These are phyloP conservation scores for Basidiobolus heterosporus DNA, from an alignment of 371 early-diverging fungal species.

Conservation along the genomic window DNA sequence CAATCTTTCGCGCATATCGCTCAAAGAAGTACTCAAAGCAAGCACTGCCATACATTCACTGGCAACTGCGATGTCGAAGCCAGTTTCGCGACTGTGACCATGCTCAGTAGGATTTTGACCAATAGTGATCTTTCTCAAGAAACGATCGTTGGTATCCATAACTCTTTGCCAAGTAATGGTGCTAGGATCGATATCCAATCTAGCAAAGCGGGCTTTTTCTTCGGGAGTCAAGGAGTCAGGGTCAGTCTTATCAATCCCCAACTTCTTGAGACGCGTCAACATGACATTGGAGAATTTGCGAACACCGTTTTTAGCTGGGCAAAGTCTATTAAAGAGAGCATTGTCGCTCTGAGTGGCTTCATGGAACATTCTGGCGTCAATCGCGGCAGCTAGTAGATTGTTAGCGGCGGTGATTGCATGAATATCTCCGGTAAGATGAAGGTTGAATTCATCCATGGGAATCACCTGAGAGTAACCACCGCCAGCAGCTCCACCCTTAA, in stretches of 20 bases:
- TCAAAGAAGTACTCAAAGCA: slow-evolving; percentile 70
- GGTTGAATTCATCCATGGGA: slow-evolving; percentile 97
- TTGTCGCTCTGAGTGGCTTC: slow-evolving; percentile 78
- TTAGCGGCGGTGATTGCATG: slow-evolving; percentile 94
- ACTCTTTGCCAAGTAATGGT: slow-evolving; percentile 93
- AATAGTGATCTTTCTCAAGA: slow-evolving; percentile 74
- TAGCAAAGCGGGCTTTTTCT: slow-evolving; percentile 59
- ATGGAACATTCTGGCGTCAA: slow-evolving; percentile 94
- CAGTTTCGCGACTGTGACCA: slow-evolving; percentile 71
- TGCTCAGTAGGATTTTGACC: slow-evolving; percentile 77
- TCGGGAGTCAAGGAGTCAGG: slow-evolving; percentile 64
- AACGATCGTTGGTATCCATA: slow-evolving; percentile 88
- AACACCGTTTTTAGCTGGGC: slow-evolving; percentile 71
- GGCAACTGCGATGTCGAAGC: slow-evolving; percentile 93
- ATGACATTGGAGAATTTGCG: slow-evolving; percentile 68
- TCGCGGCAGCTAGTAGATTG: slow-evolving; percentile 89
- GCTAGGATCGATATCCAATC: slow-evolving; percentile 79
- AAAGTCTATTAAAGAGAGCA: slow-evolving; percentile 76
- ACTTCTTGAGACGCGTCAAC: slow-evolving; percentile 59
- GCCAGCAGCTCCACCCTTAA: slow-evolving; percentile 96
- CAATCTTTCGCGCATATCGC: slow-evolving; percentile 82
- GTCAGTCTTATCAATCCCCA: slow-evolving; percentile 66
- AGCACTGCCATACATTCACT: slow-evolving; percentile 94
- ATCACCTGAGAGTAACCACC: slow-evolving; percentile 95
- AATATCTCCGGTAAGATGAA: slow-evolving; percentile 94